Base-by-base conservation (phyloP, 345 rosid genomes). In the Pugionium cornutum region DNA sequence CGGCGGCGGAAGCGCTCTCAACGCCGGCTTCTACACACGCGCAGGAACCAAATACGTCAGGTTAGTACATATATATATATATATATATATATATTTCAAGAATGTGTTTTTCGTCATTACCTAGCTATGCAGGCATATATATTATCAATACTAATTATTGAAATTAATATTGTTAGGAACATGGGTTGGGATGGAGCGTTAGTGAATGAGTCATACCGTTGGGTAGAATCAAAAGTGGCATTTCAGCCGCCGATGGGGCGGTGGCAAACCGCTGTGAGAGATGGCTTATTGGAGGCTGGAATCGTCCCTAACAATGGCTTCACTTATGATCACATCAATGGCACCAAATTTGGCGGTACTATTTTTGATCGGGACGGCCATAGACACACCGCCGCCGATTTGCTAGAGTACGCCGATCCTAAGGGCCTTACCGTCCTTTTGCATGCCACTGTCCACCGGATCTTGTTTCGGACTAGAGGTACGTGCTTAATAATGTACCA, bases 251-350 rank as follows among this genome's bases (percentile, higher is more conserved):
- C 69, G 9, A 52, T 84, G 77, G 41, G 70, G 58, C 71, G 46
- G 52, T 89, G 96, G 96, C 91, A 89, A 72, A 68, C 90, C 5
- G 91, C 92, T 1, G 92, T 89, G 62, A 76, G 82, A 61, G 82
- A 86, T 57, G 96, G 91, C 43, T 67, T 89, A 44, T 7, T 83
- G 4, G 91, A 86, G 64, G 77, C 32, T 4, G 91, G 96, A 26
- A 79, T 89, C 42, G 1, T 58, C 51, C 96, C 96, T 5, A 66
- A 83, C 77, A 89, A 83, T 50, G 92, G 89, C 0, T 89, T 86
- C 78, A 86, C 86, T 3, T 89, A 66, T 52, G 90, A 86, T 29
- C 91, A 89, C 70, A 29, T 83, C 10, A 63, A 70, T 33, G 94
- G 96, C 37, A 89, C 96, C 1, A 89, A 89, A 74, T 63, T 86